phyloP scores from a whole-genome alignment of 2,329 filamentous ascomycete species.

The Diaporthe humulicola region DNA sequence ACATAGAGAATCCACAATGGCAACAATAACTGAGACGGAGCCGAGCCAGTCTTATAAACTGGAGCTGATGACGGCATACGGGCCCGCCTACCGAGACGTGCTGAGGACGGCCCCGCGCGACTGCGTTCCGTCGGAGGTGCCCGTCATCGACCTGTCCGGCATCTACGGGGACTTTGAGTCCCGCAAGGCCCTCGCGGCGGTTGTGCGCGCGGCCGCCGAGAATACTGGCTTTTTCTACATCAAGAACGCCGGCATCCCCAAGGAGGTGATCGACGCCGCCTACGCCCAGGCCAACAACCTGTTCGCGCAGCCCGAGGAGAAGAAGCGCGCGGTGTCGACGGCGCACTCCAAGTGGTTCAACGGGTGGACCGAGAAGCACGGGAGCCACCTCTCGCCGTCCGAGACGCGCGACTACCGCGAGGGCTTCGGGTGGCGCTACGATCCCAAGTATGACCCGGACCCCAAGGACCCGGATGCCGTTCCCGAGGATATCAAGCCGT shows the following conservation, averaged over 20 bases:
- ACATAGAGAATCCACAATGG: constrained; percentile 22
- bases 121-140: constrained; percentile 58
- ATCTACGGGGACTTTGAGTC: constrained; percentile 52
- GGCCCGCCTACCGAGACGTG: constrained; percentile 58
- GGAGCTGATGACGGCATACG: constrained; percentile 58
- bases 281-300: constrained; percentile 44
- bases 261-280: constrained; percentile 47
- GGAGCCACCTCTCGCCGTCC: constrained; percentile 46
- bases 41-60: constrained; percentile 52
- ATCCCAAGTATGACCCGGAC: constrained; percentile 57
- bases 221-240: constrained; percentile 63
- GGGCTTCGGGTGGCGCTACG: constrained; percentile 53
- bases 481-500: constrained; percentile 29
- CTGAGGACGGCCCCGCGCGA: constrained; percentile 55
- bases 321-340: constrained; percentile 45
- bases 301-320: constrained; percentile 48
- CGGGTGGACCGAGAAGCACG: constrained; percentile 49
- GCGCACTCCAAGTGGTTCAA: constrained; percentile 51
- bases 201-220: constrained; percentile 55
- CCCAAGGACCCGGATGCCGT: constrained; percentile 48
- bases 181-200: constrained; percentile 52
- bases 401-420: constrained; percentile 49
- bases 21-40: constrained; percentile 39
- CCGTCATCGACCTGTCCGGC: constrained; percentile 57
- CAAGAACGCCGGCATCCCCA: constrained; percentile 57